phyloP scores from a whole-genome alignment of 1,284 basidiomycete species.

The Ustilago shanxiensis region DNA sequence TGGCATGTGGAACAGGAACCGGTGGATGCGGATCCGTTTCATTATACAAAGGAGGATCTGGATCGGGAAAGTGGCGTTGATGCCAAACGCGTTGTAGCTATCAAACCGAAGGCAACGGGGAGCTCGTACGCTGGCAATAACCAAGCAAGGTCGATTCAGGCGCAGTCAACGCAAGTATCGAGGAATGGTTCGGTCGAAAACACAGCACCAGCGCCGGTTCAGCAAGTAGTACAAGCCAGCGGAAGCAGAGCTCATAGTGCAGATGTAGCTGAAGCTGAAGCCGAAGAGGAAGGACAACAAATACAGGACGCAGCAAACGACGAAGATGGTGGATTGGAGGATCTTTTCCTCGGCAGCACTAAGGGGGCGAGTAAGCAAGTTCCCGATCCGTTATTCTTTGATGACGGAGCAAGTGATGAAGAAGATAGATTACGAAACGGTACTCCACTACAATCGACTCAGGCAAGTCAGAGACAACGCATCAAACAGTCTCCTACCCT shows the following conservation, averaged over 20 bases:
- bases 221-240: neutral
- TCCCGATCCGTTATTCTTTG: constrained; percentile 24
- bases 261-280: too few relatives aligned
- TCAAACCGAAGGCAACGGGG: constrained; percentile 12
- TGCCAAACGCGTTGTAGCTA: constrained; percentile 7
- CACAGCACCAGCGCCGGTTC: neutral
- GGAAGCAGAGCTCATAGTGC: neutral
- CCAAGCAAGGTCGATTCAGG: neutral
- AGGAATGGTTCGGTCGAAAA: too few relatives aligned
- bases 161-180: neutral
- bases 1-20: constrained; percentile 13
- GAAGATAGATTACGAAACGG: constrained; percentile 22
- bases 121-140: neutral
- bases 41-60: constrained; percentile 21
- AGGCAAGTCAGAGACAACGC: constrained; percentile 5
- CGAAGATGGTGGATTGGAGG: constrained; percentile 12
- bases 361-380: neutral
- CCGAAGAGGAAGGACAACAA: neutral
- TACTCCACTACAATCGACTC: neutral
- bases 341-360: constrained; percentile 21
- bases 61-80: constrained; percentile 4
- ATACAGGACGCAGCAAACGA: neutral
- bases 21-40: constrained; percentile 23
- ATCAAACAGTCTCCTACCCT: constrained; percentile 19
- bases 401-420: constrained; percentile 10